phyloP scores from a whole-genome alignment of 2,329 filamentous ascomycete species.

The Aureobasidium zeae region DNA sequence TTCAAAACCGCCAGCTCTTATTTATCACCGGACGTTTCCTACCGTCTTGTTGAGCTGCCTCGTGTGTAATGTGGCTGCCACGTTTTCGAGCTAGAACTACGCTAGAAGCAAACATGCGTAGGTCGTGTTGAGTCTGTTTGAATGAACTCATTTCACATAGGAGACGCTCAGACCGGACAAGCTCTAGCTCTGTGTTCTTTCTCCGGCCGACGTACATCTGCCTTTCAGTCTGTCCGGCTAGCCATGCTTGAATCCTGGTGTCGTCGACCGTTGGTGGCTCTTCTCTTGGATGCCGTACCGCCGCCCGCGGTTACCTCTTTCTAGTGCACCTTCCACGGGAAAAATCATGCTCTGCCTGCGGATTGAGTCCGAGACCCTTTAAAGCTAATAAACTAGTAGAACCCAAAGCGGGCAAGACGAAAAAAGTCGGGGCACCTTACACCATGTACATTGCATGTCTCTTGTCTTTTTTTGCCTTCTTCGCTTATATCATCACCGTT shows the following conservation, averaged over 20 bases:
- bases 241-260: slow-evolving; percentile 1
- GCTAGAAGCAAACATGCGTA: slow-evolving; percentile 9
- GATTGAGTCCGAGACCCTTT: slow-evolving; percentile 10
- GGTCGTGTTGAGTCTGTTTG: slow-evolving; percentile 2
- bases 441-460: slow-evolving; percentile 4
- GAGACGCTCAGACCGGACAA: slow-evolving; percentile 12
- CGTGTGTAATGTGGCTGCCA: slow-evolving; percentile 5
- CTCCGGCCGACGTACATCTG: slow-evolving; percentile 2
- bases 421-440: slow-evolving; percentile 4
- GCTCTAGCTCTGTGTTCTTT: slow-evolving; percentile 8
- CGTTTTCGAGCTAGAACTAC: slow-evolving; percentile 12
- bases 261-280: slow-evolving; percentile 11
- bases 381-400: slow-evolving; percentile 10
- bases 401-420: slow-evolving; percentile 8
- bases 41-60: slow-evolving; percentile 1
- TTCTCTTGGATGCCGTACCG: neutral
- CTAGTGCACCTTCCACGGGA: slow-evolving; percentile 4
- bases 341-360: slow-evolving; percentile 1
- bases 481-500: slow-evolving; percentile 8
- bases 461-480: slow-evolving; percentile 9
- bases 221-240: neutral
- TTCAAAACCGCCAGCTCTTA: too few species aligned
- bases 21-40: neutral
- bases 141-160: slow-evolving; percentile 6
- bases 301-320: slow-evolving; percentile 6